Evolutionary conservation across 176 grass and related monocot species (phyloP), one percentile per base, ranked within the genome.

Genomic region (Miscanthus lutarioriparius): DNA sequence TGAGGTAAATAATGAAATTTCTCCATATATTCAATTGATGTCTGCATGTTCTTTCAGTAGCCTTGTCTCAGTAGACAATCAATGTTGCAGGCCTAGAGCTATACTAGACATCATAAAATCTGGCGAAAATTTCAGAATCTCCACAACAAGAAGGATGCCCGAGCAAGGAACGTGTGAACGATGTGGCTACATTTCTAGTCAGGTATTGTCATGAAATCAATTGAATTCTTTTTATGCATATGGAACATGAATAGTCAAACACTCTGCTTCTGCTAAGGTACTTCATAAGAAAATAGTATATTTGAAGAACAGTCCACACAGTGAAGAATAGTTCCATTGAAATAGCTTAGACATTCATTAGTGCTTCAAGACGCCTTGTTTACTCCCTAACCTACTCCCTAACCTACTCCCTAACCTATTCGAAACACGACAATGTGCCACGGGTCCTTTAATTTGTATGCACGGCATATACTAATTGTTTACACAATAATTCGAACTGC

Each of bases 31-130:
- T 75, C 17, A 12, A 5, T 54, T 19, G 6, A 26, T 70, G 6
- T 43, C 13, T 39, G 27, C 45, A 25, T 63, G 19, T 66, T 56
- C 19, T 22, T 81, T 67, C 11, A 77, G 20, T 74, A 35, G 10
- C 74, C 39, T 74, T 81, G 47, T 38, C 43, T 77, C 43, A 16
- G 35, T 69, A 53, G 12, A 74, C 20, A 47, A 73, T 82, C 16
- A 76, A 51, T 88, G 75, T 20, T 92, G 80, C 86, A 99, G 89
- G 78, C 89, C 96, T 64, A 92, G 86, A 86, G 96, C 96, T 77
- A 94, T 99, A 86, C 17, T 99, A 66, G 96, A 99, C 85, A 96
- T 96, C 82, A 94, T 96, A 79, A 91, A 65, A 72, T 94, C 96
- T n/a, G 93, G 96, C 47, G 88, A 99, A 86, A 91, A 94, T 84